Evolutionary conservation across 768 basidiomycete species (phyloP).

Genomic region (Auricularia heimuer): DNA sequence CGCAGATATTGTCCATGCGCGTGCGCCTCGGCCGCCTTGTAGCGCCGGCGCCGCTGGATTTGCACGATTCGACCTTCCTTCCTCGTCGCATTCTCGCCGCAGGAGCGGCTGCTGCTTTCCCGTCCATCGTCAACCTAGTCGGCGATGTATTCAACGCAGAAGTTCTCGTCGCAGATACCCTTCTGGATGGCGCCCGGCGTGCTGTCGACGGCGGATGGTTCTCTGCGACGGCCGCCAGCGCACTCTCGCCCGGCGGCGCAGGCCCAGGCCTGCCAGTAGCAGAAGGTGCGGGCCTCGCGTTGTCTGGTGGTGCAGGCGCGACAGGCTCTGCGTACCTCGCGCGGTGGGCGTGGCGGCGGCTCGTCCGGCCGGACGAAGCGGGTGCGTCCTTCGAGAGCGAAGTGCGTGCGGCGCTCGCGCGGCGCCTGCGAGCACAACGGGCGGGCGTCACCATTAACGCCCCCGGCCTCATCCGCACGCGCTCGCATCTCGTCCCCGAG

Average conservation of each 20-base stretch:
- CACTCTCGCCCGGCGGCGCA: neutral
- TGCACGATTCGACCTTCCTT: conserved; percentile 59
- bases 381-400: conserved; percentile 58
- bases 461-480: neutral
- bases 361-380: conserved; percentile 11
- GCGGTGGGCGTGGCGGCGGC: conserved; percentile 77
- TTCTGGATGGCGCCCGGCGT: conserved; percentile 38
- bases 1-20: conserved; percentile 71
- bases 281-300: neutral
- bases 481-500: neutral
- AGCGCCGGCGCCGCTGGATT: conserved; percentile 59
- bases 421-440: neutral
- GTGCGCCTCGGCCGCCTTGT: conserved; percentile 72
- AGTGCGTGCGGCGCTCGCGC: conserved; percentile 25
- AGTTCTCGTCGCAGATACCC: conserved; percentile 63
- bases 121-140: conserved; percentile 66
- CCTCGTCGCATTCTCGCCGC: conserved; percentile 60
- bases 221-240: neutral
- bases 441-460: neutral
- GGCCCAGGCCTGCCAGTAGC: neutral
- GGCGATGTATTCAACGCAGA: conserved; percentile 79
- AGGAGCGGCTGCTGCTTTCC: conserved; percentile 79
- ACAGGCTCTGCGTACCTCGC: conserved; percentile 72
- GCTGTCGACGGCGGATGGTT: conserved; percentile 1
- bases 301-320: conserved; percentile 40